A percentile compares a stretch with the other conserved stretches of the same genome.
These are phyloP conservation scores for Alternaria sp. DNA, from an alignment of 2,329 filamentous ascomycete species.

Conservation along the genomic window DNA sequence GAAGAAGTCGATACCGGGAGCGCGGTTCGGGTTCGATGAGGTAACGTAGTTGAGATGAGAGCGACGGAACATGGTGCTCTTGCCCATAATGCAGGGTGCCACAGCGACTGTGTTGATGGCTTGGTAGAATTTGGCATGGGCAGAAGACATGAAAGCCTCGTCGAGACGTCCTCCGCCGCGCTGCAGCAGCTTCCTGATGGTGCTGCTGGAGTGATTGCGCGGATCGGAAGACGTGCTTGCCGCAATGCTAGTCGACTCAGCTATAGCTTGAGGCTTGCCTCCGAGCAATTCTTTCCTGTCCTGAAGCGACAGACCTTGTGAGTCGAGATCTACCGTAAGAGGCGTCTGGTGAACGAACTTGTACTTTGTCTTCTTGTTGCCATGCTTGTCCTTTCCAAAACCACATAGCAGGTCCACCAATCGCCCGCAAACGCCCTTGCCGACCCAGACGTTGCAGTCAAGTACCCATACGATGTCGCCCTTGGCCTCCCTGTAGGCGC, in stretches of 20 bases:
- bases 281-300: slow-evolving; percentile 43
- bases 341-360: slow-evolving; percentile 97
- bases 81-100: slow-evolving; percentile 93
- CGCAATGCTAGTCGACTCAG: slow-evolving; percentile 33
- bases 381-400: slow-evolving; percentile 51
- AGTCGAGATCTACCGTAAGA: slow-evolving; percentile 75
- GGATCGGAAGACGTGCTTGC: slow-evolving; percentile 35
- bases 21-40: slow-evolving; percentile 56
- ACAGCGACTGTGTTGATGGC: slow-evolving; percentile 93
- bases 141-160: slow-evolving; percentile 91
- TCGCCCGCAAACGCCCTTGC: slow-evolving; percentile 76
- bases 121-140: slow-evolving; percentile 96
- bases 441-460: slow-evolving; percentile 96
- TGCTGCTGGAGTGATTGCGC: slow-evolving; percentile 30
- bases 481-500: slow-evolving; percentile 84
- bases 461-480: slow-evolving; percentile 92
- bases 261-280: slow-evolving; percentile 24
- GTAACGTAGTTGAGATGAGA: slow-evolving; percentile 83
- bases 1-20: slow-evolving; percentile 86
- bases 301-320: slow-evolving; percentile 32
- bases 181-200: slow-evolving; percentile 35
- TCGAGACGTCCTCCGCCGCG: slow-evolving; percentile 81
- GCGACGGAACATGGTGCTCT: slow-evolving; percentile 97
- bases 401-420: slow-evolving; percentile 91
- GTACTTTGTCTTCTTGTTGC: slow-evolving; percentile 56